Conservation (phyloP, 805 yeast species). For the Ogataea methanolica region DNA sequence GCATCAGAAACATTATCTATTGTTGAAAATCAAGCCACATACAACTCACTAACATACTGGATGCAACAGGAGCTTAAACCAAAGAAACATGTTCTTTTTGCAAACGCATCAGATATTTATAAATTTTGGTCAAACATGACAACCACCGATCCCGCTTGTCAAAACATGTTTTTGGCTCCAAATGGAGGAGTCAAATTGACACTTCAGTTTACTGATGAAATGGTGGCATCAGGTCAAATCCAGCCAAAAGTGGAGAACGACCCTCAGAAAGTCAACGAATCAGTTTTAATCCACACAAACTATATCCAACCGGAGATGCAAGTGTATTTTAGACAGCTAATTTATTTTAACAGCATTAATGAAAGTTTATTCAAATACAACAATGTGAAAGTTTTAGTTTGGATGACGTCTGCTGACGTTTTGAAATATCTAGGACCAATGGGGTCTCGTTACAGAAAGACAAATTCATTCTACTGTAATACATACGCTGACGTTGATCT, state of each 20-base stretch:
- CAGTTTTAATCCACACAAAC: conserved; percentile 28
- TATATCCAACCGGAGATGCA: conserved; percentile 45
- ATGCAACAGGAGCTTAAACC: conserved; percentile 62
- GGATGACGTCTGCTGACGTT: conserved; percentile 61
- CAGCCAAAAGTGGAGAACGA: conserved; percentile 25
- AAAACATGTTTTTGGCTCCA: conserved; percentile 12
- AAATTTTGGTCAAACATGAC: conserved; percentile 22
- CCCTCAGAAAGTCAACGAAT: conserved; percentile 20
- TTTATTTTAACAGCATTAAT: conserved; percentile 26
- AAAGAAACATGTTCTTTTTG: conserved; percentile 51
- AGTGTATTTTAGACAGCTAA: conserved; percentile 41
- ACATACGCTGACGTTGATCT: conserved; percentile 55
- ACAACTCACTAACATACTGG: conserved; percentile 56
- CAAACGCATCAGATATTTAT: conserved; percentile 15
- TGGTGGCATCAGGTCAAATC: conserved; percentile 41
- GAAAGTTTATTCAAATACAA: conserved; percentile 33
- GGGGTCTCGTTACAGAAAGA: conserved; percentile 47
- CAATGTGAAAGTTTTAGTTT: conserved; percentile 66
- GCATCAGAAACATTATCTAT: conserved; percentile 39
- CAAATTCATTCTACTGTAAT: conserved; percentile 62
- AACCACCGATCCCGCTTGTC: conserved; percentile 10
- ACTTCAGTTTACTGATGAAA: conserved; percentile 17
- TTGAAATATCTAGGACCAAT: conserved; percentile 56
- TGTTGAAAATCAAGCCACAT: conserved; percentile 57
- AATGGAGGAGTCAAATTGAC: conserved; percentile 11